Evolutionary conservation across 805 yeast genomes (phyloP), one percentile per base, ranked within the genome.

Genomic region (Sugiyamaella mastotermitis): DNA sequence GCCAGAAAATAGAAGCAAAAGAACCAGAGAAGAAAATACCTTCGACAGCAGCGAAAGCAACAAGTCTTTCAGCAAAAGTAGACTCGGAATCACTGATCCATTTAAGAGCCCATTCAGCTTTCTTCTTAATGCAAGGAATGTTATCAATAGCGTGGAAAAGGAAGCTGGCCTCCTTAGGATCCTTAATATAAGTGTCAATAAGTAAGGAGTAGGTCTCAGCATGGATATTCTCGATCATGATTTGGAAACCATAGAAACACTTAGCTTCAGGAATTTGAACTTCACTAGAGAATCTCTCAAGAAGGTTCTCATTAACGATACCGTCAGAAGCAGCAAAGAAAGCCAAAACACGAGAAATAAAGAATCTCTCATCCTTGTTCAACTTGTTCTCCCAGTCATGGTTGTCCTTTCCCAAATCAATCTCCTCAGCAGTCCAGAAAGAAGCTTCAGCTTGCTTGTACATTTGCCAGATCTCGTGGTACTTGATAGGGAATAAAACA

Each of bases 291-390:
- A 90, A 90, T 62, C 94, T 88, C 68, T 90, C 97, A 46, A 90
- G 96, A 62, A 90, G 76, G 68, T 90, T 90, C 71, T 90, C 98
- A 61, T 92, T 92, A 52, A 90, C 98, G 51, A 90, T 87, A 64
- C 98, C 98, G 64, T 90, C 98, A 31, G 95, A 84, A 31, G 98
- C 98, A 49, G 98, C 98, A 58, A 90, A 90, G 73, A 92, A 90
- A 13, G 98, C 98, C 51, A 90, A 71, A 37, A 90, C 94, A 63
- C 95, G 78, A 11, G 96, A 84, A 52, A 90, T 72, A 65, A 90
- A 90, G 68, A 67, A 92, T 56, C 94, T 78, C 72, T 90, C 98
- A 62, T 88, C 90, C 41, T 84, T 92, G 60, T 72, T 88, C 71
- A 90, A 71, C 57, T 72, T 71, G 68, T 82, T 76, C 61, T 85